Evolutionary conservation across 164 flowering plant genomes (phyloP).

Genomic region (Nelumbo lutea): DNA sequence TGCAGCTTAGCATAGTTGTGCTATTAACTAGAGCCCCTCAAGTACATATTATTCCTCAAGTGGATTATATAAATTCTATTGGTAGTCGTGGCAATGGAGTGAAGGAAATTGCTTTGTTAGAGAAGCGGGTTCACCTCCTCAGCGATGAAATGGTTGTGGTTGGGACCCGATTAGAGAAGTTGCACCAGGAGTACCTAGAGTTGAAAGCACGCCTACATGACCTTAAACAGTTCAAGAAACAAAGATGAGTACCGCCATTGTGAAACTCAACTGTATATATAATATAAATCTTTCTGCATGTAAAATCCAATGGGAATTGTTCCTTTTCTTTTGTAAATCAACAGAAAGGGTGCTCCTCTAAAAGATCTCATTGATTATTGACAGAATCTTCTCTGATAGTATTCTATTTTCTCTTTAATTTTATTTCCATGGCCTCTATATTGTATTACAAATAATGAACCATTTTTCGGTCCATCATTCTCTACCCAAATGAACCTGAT

Average conservation of each 20-base stretch:
- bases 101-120: constrained; percentile 55
- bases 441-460: too few species aligned
- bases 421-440: too few species aligned
- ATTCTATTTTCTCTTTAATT: too few species aligned
- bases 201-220: constrained; percentile 54
- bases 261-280: neutral
- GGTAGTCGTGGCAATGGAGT: constrained; percentile 23
- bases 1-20: constrained; percentile 74
- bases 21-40: constrained; percentile 63
- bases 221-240: constrained; percentile 33
- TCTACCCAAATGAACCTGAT: too few species aligned
- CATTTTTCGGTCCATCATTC: too few species aligned
- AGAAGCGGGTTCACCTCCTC: constrained; percentile 58
- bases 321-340: neutral
- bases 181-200: constrained; percentile 53
- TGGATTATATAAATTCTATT: constrained; percentile 27
- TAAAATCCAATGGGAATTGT: neutral
- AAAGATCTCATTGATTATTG: neutral
- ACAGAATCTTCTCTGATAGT: too few species aligned
- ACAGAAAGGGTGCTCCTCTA: neutral
- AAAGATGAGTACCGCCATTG: neutral
- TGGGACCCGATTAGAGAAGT: constrained; percentile 66
- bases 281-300: neutral
- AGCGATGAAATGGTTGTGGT: constrained; percentile 82
- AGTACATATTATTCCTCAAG: constrained; percentile 50